Evolutionary conservation across 495 filamentous ascomycete species (phyloP).

Genomic region (Penicillium pancosmium): DNA sequence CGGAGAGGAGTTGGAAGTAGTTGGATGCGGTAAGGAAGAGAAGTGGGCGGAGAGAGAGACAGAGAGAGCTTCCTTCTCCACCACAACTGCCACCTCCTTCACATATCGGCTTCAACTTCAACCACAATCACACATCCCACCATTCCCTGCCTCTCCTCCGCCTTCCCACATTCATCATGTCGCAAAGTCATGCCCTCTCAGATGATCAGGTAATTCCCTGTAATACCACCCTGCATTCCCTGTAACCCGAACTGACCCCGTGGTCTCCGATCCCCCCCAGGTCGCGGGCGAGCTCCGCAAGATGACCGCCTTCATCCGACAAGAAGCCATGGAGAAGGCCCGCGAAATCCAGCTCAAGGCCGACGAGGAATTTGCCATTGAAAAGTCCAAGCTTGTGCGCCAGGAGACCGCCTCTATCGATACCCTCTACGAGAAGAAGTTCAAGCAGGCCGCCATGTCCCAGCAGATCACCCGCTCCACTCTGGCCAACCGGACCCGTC

Average conservation of each 20-base stretch:
- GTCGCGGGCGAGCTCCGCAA: constrained; percentile 95
- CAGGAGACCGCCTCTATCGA: constrained; percentile 94
- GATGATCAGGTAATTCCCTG: constrained; percentile 75
- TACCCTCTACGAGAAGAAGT: constrained; percentile 90
- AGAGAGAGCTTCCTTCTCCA: constrained; percentile 32
- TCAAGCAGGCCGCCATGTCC: constrained; percentile 93
- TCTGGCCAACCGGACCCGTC: constrained; percentile 89
- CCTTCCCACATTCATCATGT: constrained; percentile 65
- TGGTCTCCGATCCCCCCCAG: constrained; percentile 47
- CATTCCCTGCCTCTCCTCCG: constrained; percentile 13
- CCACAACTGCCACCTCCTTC: constrained; percentile 21
- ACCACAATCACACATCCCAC: constrained; percentile 21
- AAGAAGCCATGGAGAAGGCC: constrained; percentile 96
- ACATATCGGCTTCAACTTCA: constrained; percentile 10
- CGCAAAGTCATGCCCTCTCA: constrained; percentile 88
- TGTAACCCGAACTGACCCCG: not conserved
- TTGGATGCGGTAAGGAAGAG: constrained; percentile 9
- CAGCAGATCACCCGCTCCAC: constrained; percentile 97
- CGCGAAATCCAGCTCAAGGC: constrained; percentile 96
- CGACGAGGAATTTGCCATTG: constrained; percentile 96
- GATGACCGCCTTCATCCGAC: constrained; percentile 99
- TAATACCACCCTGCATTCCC: not conserved
- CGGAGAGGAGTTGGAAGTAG: constrained; percentile 8
- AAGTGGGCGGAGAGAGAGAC: not conserved
- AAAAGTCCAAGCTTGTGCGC: constrained; percentile 97